Conservation (phyloP, 2,329 filamentous ascomycete species). For the Diaporthe vaccinii region DNA sequence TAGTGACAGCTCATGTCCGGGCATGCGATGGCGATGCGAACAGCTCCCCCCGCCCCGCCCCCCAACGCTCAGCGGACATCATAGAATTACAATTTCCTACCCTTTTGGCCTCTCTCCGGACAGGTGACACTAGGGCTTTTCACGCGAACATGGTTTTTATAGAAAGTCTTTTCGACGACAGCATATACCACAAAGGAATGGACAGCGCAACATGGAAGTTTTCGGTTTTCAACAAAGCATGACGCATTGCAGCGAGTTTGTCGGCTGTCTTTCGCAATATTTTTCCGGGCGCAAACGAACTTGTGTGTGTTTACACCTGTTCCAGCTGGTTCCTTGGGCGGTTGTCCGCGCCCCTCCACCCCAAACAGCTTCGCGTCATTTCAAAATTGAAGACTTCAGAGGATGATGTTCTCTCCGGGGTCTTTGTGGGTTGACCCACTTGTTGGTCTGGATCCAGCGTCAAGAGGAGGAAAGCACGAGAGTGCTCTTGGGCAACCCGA, state of each 20-base stretch:
- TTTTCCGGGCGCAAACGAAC: neutral
- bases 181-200: constrained; percentile 41
- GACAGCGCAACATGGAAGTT: constrained; percentile 31
- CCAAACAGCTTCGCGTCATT: neutral
- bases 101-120: constrained; percentile 8
- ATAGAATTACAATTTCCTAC: constrained; percentile 22
- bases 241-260: constrained; percentile 39
- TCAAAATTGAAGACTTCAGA: neutral
- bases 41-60: neutral
- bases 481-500: neutral
- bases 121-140: constrained; percentile 15
- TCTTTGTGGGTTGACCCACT: neutral
- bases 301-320: neutral
- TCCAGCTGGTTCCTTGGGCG: neutral
- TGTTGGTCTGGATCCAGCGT: neutral
- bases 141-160: constrained; percentile 35
- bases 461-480: constrained; percentile 7
- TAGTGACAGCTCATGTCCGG: constrained; percentile 1
- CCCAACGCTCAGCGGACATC: neutral
- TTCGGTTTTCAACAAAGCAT: constrained; percentile 31
- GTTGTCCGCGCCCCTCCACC: neutral
- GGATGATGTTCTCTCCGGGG: neutral
- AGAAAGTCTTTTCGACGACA: constrained; percentile 39
- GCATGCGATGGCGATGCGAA: constrained; percentile 23
- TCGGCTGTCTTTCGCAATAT: constrained; percentile 14